phyloP scores from a whole-genome alignment of 2,329 filamentous ascomycete genomes.

The Exophiala lecanii-corni region DNA sequence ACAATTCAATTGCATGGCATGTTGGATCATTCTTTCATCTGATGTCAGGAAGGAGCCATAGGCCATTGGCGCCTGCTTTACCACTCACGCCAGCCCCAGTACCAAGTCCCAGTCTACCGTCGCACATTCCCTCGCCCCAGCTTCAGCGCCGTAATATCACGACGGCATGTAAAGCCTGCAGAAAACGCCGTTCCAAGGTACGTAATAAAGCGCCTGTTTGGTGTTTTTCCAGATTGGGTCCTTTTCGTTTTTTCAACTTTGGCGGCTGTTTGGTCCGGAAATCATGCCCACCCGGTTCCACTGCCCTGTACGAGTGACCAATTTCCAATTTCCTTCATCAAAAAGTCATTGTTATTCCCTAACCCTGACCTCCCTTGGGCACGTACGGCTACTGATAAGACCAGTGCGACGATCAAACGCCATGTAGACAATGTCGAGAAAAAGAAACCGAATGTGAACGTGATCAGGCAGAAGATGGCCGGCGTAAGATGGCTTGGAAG shows the following conservation, averaged over 20 bases:
- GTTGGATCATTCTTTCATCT: neutral
- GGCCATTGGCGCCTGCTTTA: conserved; percentile 1
- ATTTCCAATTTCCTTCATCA: too few species aligned
- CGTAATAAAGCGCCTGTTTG: too few species aligned
- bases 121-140: neutral
- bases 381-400: too few species aligned
- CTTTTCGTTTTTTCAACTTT: too few species aligned
- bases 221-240: too few species aligned
- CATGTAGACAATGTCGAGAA: conserved; percentile 9
- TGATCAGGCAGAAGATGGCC: conserved; percentile 10
- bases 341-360: neutral
- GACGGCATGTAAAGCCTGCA: conserved; percentile 8
- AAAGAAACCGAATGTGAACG: conserved; percentile 9
- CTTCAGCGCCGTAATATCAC: conserved; percentile 8
- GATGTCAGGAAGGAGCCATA: neutral
- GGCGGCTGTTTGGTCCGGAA: too few species aligned
- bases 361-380: too few species aligned
- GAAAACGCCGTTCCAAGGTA: conserved; percentile 10
- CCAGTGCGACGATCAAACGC: conserved; percentile 16
- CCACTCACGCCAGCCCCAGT: neutral
- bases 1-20: neutral
- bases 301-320: too few species aligned
- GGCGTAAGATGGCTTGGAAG: conserved; percentile 10
- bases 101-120: neutral
- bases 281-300: too few species aligned